Base-by-base conservation (phyloP, 257 asterid genomes). In the Ilex aquifolium region DNA sequence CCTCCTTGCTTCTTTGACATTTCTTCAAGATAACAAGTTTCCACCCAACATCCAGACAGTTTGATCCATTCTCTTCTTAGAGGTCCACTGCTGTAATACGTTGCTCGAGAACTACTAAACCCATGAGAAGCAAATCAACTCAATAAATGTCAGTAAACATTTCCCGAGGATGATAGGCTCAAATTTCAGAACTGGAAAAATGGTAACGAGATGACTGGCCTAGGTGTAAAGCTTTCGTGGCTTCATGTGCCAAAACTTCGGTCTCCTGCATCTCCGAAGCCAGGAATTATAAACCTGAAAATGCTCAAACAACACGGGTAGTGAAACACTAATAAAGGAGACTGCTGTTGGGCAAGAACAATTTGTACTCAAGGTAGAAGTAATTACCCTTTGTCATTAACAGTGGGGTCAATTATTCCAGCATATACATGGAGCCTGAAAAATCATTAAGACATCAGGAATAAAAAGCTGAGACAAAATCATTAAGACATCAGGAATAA, bases 251-350 rank as follows among this genome's bases (percentile, higher is more conserved):
- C 98, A 68, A 80, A 91, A 83, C 96, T 81, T 63, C 96, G 95
- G 67, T 91, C 92, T 57, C 98, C 98, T 40, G 96, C 95, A 77
- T 91, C 98, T 50, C 98, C 98, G 4, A 91, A 77, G 49, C 98
- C 98, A 48, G 98, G 98, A 60, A 91, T 64, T 65, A 91, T 91
- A 74, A 81, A 88, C 85, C 98, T 91, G 86, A 77, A 74, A 66
- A 55, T 42, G 39, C 62, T 67, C 58, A 56, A 72, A 60, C 51
- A 51, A 67, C 53, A 59, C 40, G 44, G 14, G 46, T 52, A 49
- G 60, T 16, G 27, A 65, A 50, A 59, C 64, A 61, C 27, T 21
- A 21, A 21, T 21, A 21, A 21, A 21, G 27, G 27, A 0, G 27
- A 21, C 27, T 21, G 27, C 27, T 21, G 39, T 62, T 60, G 44